A percentile compares a stretch with the other conserved stretches of the same genome.
These are phyloP conservation scores for Ogataea populi-albae DNA, from an alignment of 805 yeast genomes.

Conservation along the genomic window DNA sequence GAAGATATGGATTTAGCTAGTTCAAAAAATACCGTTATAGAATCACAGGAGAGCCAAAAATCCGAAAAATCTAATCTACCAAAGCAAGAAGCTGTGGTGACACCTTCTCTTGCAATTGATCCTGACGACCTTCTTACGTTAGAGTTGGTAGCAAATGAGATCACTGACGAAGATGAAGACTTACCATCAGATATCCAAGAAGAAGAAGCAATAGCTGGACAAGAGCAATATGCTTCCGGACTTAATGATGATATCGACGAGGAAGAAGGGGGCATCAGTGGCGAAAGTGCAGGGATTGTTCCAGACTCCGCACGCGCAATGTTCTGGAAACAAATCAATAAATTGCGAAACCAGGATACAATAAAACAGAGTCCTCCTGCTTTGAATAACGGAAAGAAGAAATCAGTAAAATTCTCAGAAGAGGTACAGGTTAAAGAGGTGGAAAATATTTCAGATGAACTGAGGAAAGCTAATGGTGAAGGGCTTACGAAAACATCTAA, in stretches of 20 bases:
- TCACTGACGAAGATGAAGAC: conserved; percentile 29
- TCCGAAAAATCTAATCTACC: neutral
- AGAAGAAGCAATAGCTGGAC: no score
- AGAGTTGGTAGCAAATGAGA: conserved; percentile 52
- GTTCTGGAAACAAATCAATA: conserved; percentile 41
- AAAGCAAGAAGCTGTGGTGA: neutral
- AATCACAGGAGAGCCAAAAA: conserved; percentile 1
- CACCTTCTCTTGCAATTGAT: conserved; percentile 31
- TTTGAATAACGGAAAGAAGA: conserved; percentile 16
- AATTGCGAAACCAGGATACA: conserved; percentile 27
- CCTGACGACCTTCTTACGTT: conserved; percentile 49
- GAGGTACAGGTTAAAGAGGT: conserved; percentile 56
- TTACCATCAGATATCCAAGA: conserved; percentile 26
- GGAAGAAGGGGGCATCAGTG: conserved; percentile 30
- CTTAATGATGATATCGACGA: conserved; percentile 22
- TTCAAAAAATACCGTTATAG: conserved; percentile 3
- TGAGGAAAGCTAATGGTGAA: conserved; percentile 32
- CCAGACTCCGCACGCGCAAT: conserved; percentile 33
- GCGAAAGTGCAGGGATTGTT: conserved; percentile 16
- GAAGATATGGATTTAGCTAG: conserved; percentile 34
- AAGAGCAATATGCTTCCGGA: conserved; percentile 10
- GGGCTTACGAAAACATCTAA: conserved; percentile 14
- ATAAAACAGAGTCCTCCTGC: conserved; percentile 1
- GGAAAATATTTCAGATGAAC: conserved; percentile 51
- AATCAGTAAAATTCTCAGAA: conserved; percentile 54